Conservation (phyloP, 2,329 filamentous ascomycete genomes). For the Madurella mycetomatis region DNA sequence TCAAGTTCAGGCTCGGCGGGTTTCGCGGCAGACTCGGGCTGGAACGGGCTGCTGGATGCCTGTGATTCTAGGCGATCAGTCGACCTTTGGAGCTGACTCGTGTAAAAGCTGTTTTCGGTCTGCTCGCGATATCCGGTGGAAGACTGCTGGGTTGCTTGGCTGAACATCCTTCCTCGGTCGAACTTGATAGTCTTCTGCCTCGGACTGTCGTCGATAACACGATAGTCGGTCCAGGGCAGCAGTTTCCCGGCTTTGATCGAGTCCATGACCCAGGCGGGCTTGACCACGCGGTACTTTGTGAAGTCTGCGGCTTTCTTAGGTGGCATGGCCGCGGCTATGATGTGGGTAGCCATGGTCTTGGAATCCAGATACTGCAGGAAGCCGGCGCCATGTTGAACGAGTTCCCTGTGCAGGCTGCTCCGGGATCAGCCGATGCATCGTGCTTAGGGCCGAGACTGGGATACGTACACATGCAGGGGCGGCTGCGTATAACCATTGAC, state of each 20-base stretch:
- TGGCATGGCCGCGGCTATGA: slow-evolving; percentile 84
- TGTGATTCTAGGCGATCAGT: slow-evolving; percentile 27
- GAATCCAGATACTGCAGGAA: slow-evolving; percentile 93
- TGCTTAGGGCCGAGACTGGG: no score
- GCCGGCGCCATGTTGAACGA: slow-evolving; percentile 89
- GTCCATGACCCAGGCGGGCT: slow-evolving; percentile 90
- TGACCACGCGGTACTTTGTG: slow-evolving; percentile 81
- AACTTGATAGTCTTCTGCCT: slow-evolving; percentile 72
- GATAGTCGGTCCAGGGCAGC: slow-evolving; percentile 80
- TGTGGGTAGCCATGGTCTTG: slow-evolving; percentile 93
- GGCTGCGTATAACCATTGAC: slow-evolving; percentile 97
- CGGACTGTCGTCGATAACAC: slow-evolving; percentile 77
- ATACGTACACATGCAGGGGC: slow-evolving; percentile 66
- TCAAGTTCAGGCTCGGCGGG: slow-evolving; percentile 22
- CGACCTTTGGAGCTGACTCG: slow-evolving; percentile 57
- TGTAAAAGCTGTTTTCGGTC: slow-evolving; percentile 78
- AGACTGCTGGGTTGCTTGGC: slow-evolving; percentile 56
- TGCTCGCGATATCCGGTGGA: slow-evolving; percentile 72
- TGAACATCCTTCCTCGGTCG: slow-evolving; percentile 58
- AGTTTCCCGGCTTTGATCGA: slow-evolving; percentile 77
- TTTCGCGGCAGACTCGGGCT: slow-evolving; percentile 17
- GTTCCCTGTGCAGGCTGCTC: slow-evolving; percentile 66
- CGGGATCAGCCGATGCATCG: background rate
- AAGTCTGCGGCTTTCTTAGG: slow-evolving; percentile 93
- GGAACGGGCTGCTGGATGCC: slow-evolving; percentile 21